Conservation (phyloP, 73 alveolate genomes). For the Diophrys appendiculata region DNA sequence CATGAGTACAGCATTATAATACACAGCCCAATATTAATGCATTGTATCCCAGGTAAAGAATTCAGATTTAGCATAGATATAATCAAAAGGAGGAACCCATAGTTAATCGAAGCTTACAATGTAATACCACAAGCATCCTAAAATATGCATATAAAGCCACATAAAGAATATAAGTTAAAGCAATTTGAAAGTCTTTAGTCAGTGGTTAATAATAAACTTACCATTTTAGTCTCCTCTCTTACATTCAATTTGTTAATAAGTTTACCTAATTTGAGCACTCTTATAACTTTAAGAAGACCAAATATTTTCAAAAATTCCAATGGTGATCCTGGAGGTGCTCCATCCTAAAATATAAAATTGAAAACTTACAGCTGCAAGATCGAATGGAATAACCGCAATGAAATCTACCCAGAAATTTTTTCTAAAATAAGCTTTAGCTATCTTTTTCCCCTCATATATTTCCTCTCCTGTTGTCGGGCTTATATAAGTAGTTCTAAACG, state of each 20-base stretch:
- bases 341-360: neutral
- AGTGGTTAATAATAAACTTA: neutral
- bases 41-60: slow-evolving; percentile 10
- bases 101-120: slow-evolving; percentile 5
- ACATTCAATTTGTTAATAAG: slow-evolving; percentile 39
- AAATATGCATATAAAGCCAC: slow-evolving; percentile 39
- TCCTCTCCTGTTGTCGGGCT: slow-evolving; percentile 44
- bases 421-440: slow-evolving; percentile 35
- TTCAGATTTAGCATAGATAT: slow-evolving; percentile 9
- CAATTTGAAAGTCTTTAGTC: slow-evolving; percentile 22
- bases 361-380: neutral
- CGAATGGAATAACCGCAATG: slow-evolving; percentile 54
- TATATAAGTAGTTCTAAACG: slow-evolving; percentile 60
- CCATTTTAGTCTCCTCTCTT: slow-evolving; percentile 46
- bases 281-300: slow-evolving; percentile 51
- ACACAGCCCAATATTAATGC: slow-evolving; percentile 30
- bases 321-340: neutral
- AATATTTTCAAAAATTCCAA: slow-evolving; percentile 10
- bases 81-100: slow-evolving; percentile 27
- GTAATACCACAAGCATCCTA: slow-evolving; percentile 48
- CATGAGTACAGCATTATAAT: slow-evolving; percentile 58
- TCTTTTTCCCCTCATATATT: slow-evolving; percentile 17
- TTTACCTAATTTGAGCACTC: slow-evolving; percentile 52
- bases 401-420: slow-evolving; percentile 58
- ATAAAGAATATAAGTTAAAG: slow-evolving; percentile 30